These are phyloP conservation scores for Wickerhamiella domercqiae DNA, from an alignment of 805 yeast genomes.

Conservation along the genomic window DNA sequence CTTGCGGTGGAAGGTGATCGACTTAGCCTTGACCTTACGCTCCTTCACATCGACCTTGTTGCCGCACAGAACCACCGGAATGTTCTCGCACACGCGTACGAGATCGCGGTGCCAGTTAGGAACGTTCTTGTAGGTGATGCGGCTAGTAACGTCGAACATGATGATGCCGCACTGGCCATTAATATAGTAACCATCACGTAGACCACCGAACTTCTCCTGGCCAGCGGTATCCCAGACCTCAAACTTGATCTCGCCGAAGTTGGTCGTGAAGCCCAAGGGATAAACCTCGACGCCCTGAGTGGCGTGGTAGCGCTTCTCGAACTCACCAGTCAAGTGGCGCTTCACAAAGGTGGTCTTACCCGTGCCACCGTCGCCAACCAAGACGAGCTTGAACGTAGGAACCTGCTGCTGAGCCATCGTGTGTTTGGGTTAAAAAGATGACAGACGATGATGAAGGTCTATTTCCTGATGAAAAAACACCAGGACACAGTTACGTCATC, in stretches of 20 bases:
- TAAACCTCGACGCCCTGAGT: constrained; percentile 99
- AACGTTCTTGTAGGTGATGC: constrained; percentile 98
- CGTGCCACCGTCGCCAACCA: constrained; percentile 99
- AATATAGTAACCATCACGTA: constrained; percentile 98
- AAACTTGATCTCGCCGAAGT: constrained; percentile 95
- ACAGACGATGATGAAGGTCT: constrained; percentile 1
- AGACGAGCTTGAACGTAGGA: constrained; percentile 95
- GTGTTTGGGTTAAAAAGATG: not conserved
- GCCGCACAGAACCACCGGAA: constrained; percentile 97
- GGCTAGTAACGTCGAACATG: constrained; percentile 98
- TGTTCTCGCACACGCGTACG: constrained; percentile 99
- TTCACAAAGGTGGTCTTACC: constrained; percentile 99
- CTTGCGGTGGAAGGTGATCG: constrained; percentile 99
- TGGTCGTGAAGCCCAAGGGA: constrained; percentile 95
- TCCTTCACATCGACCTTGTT: constrained; percentile 99
- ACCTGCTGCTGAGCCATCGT: constrained; percentile 33
- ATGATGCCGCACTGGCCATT: constrained; percentile 99
- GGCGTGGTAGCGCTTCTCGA: constrained; percentile 97
- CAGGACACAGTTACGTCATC: not conserved
- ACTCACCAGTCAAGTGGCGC: constrained; percentile 97
- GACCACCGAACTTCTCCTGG: constrained; percentile 98
- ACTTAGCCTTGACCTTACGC: constrained; percentile 99
- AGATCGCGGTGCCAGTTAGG: constrained; percentile 99
- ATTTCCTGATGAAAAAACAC: not conserved
- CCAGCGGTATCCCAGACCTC: constrained; percentile 99